Percentiles rank a stretch among this genome's conserved stretches.
Conservation (phyloP, 805 yeast species). For the Starmera amethionina region DNA sequence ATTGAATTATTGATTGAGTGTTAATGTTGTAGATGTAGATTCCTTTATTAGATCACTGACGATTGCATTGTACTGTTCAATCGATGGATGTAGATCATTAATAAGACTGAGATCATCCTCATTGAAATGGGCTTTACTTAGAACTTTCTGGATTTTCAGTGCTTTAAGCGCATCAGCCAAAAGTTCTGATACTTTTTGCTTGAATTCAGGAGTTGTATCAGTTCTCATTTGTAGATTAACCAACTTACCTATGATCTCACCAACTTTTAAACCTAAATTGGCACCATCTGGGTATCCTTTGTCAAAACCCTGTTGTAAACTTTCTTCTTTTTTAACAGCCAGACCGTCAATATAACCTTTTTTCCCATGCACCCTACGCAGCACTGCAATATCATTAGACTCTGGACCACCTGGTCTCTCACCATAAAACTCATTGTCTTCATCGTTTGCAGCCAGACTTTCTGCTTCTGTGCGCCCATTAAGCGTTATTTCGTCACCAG, state of each 20-base stretch:
- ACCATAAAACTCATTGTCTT: slow-evolving; percentile 28
- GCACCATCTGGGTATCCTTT: slow-evolving; percentile 74
- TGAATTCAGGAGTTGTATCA: slow-evolving; percentile 10
- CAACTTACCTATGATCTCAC: slow-evolving; percentile 48
- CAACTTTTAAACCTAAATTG: slow-evolving; percentile 52
- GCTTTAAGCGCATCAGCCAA: slow-evolving; percentile 37
- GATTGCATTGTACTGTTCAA: slow-evolving; percentile 34
- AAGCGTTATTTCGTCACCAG: too few species aligned
- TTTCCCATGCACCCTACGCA: slow-evolving; percentile 56
- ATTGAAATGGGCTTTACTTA: slow-evolving; percentile 46
- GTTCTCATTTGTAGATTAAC: slow-evolving; percentile 22
- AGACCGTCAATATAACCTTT: slow-evolving; percentile 84
- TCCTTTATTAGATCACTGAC: slow-evolving; percentile 4
- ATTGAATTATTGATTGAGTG: background rate
- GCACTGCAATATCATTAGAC: slow-evolving; percentile 23
- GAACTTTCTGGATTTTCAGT: slow-evolving; percentile 46
- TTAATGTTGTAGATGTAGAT: background rate
- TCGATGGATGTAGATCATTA: slow-evolving; percentile 24
- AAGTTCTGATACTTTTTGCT: slow-evolving; percentile 12
- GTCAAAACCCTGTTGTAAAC: slow-evolving; percentile 76
- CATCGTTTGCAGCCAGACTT: slow-evolving; percentile 25
- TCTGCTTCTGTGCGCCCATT: slow-evolving; percentile 13
- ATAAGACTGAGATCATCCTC: slow-evolving; percentile 28
- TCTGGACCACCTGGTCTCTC: slow-evolving; percentile 11
- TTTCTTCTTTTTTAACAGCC: slow-evolving; percentile 52